Base-by-base conservation (phyloP, 2,329 filamentous ascomycete species). In the Pseudodiploospora longispora region DNA sequence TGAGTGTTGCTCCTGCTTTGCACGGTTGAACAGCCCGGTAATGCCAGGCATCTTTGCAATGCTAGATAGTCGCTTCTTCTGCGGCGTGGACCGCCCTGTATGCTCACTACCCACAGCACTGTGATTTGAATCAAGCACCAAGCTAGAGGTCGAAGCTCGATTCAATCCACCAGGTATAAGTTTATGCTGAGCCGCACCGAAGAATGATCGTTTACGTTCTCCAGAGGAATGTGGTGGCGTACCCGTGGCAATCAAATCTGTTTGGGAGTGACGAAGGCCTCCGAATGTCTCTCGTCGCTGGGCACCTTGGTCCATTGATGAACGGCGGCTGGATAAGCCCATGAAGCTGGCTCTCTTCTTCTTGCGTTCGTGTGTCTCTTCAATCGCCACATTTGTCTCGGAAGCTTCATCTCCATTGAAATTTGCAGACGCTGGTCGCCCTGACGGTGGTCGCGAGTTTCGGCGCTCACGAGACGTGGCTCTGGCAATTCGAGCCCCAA, bases 11-110 rank as follows among this genome's bases (percentile, higher is more conserved):
- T 30, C 41, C n/a, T 48, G 47, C 33, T 35, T 41, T 10, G 56
- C 44, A 19, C 60, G 53, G 10, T 55, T 52, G 36, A 64, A 59
- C 9, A 58, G 52, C 27, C 53, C 52, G 10, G 56, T 49, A 19
- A 62, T 52, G 6, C 59, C 64, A 7, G 70, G 51, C 9, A 53
- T 53, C 29, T 57, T 57, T 27, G 55, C 43, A 9, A 65, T 52
- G 12, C 59, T 65, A 0, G 72, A 74, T 46, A 76, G 70, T 8
- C 72, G 62, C 49, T 71, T 74, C 58, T 71, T 75, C 10, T 51
- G 45, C 4, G 52, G 42, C 27, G 47, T 40, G 10, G 44, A 46
- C 10, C 49, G 42, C 35, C 47, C 40, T 34, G 41, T 35, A 30
- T 35, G 41, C 5, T 41, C 45, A n/a, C 27, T 30, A 6, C 30